Evolutionary conservation across 495 filamentous ascomycete genomes (phyloP), one percentile per base, ranked within the genome.

Genomic region (Lindgomyces ingoldianus): DNA sequence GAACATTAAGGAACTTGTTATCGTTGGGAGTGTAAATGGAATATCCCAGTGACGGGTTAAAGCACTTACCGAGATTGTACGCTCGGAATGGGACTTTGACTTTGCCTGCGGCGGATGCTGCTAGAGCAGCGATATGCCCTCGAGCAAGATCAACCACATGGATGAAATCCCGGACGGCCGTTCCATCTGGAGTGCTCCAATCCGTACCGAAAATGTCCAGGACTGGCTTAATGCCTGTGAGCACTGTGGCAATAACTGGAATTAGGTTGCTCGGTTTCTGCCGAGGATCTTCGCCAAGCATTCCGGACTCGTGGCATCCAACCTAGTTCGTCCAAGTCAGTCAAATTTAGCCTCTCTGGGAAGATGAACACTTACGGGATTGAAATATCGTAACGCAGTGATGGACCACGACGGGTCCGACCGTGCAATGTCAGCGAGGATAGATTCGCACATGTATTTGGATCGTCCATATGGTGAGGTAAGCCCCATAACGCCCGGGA

Each of bases 391-490:
- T 12, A 89, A 78, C 18, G 83, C 82, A 22, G 85, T 81, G 63
- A 86, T 83, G 11, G 78, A 81, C 84, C 84, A 87, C 45, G 79
- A 78, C 4, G 84, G 79, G 71, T 87, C 81, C 3, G 85, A 78
- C 19, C 73, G 74, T 12, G 84, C 84, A 21, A 85, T 70, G 66
- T 88, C 85, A 12, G 82, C 81, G n/a, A 88, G 74, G 53, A 88
- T 87, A 14, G 83, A 81, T 62, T 88, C 85, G 64, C 81, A 81
- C 64, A 88, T 84, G 78, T 82, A 88, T 71, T 88, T 88, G 3
- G 85, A 84, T 49, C 85, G 81, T 18, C 85, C 85, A 64, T 88
- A 88, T 1, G 85, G 85, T 61, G 83, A 86, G 24, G 85, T 85
- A 57, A 88, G 79, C 0, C 84, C 85, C 18, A 76, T 75, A 36